Conservation (phyloP, 2,329 filamentous ascomycete species). For the Hirsutella thompsonii region DNA sequence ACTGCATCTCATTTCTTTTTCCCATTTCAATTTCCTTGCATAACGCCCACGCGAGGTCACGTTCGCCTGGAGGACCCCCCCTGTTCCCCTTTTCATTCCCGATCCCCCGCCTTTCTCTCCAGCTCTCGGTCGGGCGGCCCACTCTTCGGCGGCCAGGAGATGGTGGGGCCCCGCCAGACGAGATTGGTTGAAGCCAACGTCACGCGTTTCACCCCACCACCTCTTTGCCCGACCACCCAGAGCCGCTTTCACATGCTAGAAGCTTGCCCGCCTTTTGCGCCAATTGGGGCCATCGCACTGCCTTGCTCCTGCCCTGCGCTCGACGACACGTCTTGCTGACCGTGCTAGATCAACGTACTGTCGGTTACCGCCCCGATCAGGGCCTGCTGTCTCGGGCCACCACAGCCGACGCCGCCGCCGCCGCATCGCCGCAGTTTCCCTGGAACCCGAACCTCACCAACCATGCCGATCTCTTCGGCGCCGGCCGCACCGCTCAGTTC, state of each 20-base stretch:
- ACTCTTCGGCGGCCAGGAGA: neutral
- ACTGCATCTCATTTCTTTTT: no score
- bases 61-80: neutral
- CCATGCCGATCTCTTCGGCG: slow-evolving; percentile 20
- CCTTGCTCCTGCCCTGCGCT: no score
- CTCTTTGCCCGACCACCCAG: neutral
- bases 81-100: neutral
- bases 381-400: slow-evolving; percentile 11
- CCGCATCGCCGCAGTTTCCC: slow-evolving; percentile 15
- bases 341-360: slow-evolving; percentile 22
- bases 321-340: neutral
- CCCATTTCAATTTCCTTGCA: no score
- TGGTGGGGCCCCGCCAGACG: slow-evolving; percentile 1
- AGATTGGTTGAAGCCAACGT: neutral
- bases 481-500: slow-evolving; percentile 28
- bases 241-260: slow-evolving; percentile 7
- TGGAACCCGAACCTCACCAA: slow-evolving; percentile 7
- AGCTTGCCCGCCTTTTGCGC: neutral
- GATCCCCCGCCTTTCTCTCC: neutral
- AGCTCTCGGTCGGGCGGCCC: slow-evolving; percentile 9
- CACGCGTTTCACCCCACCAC: slow-evolving; percentile 1
- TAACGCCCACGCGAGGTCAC: neutral
- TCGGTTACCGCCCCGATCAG: slow-evolving; percentile 19
- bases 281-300: no score
- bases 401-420: slow-evolving; percentile 1